A percentile compares a stretch with the other conserved stretches of the same genome.
These are phyloP conservation scores for Sanguinoderma infundibulare DNA, from an alignment of 1,284 basidiomycete species.

Conservation along the genomic window DNA sequence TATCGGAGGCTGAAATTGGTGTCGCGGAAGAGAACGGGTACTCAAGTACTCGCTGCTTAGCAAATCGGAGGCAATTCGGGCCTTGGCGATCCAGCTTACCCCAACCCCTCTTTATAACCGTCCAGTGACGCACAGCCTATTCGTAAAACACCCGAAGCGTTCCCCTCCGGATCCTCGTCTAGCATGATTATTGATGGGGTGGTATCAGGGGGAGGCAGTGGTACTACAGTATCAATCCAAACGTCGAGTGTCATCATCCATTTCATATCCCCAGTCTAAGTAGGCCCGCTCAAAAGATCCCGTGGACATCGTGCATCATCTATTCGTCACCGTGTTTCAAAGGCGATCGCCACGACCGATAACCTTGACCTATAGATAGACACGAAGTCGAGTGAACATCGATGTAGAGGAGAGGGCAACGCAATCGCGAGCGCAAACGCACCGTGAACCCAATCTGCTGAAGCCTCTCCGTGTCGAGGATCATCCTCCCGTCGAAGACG, in stretches of 20 bases:
- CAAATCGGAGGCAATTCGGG: not conserved
- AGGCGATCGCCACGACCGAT: constrained; percentile 35
- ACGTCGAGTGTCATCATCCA: constrained; percentile 4
- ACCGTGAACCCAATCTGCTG: constrained; percentile 94
- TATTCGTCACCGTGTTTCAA: constrained; percentile 3
- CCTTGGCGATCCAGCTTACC: not conserved
- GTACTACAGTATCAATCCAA: constrained; percentile 3
- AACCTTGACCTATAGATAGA: constrained; percentile 33
- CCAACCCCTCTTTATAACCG: not conserved
- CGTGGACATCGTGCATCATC: not conserved
- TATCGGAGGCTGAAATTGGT: not conserved
- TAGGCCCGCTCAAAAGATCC: not conserved
- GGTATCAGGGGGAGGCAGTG: constrained; percentile 7
- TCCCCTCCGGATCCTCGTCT: not conserved
- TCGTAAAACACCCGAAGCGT: not conserved
- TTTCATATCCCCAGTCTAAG: not conserved
- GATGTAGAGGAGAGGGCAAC: not conserved
- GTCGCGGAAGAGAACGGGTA: not conserved
- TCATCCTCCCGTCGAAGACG: constrained; percentile 90
- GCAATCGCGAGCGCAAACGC: constrained; percentile 29
- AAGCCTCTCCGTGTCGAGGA: constrained; percentile 83
- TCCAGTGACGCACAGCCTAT: not conserved
- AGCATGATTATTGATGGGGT: not conserved
- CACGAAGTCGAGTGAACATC: constrained; percentile 24
- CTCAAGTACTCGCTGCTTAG: not conserved